Conservation (phyloP, 2,329 filamentous ascomycete genomes). For the Dothideomycetes sp. region DNA sequence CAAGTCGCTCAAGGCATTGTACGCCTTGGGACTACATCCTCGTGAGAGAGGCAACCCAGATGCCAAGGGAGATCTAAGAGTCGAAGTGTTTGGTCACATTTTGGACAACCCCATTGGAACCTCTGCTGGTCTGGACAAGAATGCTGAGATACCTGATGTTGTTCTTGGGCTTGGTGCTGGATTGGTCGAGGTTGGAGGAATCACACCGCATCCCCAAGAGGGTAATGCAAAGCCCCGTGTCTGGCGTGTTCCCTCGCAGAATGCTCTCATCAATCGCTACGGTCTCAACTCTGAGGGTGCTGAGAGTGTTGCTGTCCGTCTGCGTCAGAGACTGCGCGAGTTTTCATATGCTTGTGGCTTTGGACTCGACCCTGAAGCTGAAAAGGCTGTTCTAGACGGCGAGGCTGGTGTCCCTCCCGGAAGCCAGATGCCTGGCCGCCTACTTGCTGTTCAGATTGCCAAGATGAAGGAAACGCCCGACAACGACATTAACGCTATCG, state of each 20-base stretch:
- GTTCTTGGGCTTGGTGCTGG: conserved; percentile 77
- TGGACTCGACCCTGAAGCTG: conserved; percentile 51
- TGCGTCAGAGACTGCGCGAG: conserved; percentile 67
- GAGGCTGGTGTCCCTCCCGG: conserved; percentile 69
- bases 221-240: conserved; percentile 84
- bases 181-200: conserved; percentile 85
- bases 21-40: conserved; percentile 67
- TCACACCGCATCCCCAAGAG: conserved; percentile 75
- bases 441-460: conserved; percentile 85
- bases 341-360: conserved; percentile 66
- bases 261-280: conserved; percentile 90
- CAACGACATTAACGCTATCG: conserved; percentile 71
- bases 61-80: conserved; percentile 43
- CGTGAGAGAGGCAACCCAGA: conserved; percentile 64
- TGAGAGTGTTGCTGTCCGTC: conserved; percentile 69
- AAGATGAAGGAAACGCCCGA: conserved; percentile 95
- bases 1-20: conserved; percentile 59
- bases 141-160: conserved; percentile 77
- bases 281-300: conserved; percentile 88
- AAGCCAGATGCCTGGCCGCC: conserved; percentile 63
- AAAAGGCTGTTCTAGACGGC: conserved; percentile 67
- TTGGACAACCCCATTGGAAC: conserved; percentile 85
- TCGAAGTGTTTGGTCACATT: conserved; percentile 65
- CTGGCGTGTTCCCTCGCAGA: conserved; percentile 73
- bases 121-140: conserved; percentile 92